Base-by-base conservation (phyloP, 2,329 filamentous ascomycete species). In the Pseudocercospora ulei region DNA sequence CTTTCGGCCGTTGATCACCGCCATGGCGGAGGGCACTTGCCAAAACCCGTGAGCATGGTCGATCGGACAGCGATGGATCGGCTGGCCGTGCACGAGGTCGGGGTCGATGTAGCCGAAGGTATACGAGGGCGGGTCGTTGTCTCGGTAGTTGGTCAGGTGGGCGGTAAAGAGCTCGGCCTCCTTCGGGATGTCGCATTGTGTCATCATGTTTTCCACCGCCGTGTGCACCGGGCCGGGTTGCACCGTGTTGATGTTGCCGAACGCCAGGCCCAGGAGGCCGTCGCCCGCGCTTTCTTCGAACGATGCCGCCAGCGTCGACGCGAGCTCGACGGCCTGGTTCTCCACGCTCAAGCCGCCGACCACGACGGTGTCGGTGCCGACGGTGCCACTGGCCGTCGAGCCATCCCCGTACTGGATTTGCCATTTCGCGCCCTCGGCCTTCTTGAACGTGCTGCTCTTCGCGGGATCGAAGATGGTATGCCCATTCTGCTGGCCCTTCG, bases 81-180 rank as follows among this genome's bases (percentile, higher is more conserved):
- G 37, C 7, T 49, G 46, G 3, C 66, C 64, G 38, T 64, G 67
- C 31, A 81, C 65, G 0, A 73, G 68, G n/a, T 71, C 68, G 47
- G 39, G 35, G 52, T 83, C 79, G 53, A 84, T 78, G 58, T 68
- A 80, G 12, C 80, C 80, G 48, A 84, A 83, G 1, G 80, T 83
- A 62, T 80, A 84, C 64, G 82, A 84, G 0, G 41, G 64, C 51
- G 23, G 56, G 4, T 52, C 48, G 7, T 43, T 42, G 51, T 77
- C 72, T 19, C 23, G 30, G 53, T 64, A 67, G 42, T 70, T 73
- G 47, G 75, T 75, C 29, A 82, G 67, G 40, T 75, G 75, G 12
- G 69, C 73, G 0, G 77, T 81, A 61, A 82, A 82, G 4, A 82
- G 65, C 53, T 75, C 66, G 1, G 68, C 55, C 0, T 63, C 62